Evolutionary conservation across 148 eudicot species (phyloP).

Genomic region (Simmondsia chinensis): DNA sequence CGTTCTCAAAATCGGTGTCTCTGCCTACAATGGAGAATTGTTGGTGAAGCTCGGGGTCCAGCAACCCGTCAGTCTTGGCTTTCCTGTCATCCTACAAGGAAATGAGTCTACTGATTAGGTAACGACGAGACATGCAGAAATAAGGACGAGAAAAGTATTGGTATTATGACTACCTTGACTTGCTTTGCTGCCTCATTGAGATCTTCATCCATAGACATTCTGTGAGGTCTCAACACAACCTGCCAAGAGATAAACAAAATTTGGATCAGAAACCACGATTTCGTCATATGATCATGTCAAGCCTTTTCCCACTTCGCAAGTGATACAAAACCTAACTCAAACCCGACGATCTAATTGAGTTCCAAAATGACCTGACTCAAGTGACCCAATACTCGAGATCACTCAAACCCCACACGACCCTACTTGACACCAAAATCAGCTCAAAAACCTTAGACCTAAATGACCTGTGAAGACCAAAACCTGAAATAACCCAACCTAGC

Average conservation of each 20-base stretch:
- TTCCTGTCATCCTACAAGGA: constrained; percentile 43
- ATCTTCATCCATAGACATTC: constrained; percentile 72
- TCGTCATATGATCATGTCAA: too few species aligned
- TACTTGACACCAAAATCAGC: too few species aligned
- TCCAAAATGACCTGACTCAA: too few species aligned
- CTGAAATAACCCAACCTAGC: too few species aligned
- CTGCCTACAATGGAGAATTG: constrained; percentile 49
- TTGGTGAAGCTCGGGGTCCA: constrained; percentile 48
- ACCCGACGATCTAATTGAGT: too few species aligned
- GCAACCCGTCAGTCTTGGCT: constrained; percentile 35
- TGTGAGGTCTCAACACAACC: constrained; percentile 65
- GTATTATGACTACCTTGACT: constrained; percentile 41
- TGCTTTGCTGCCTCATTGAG: constrained; percentile 54
- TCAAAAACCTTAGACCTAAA: too few species aligned
- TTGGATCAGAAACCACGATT: neutral
- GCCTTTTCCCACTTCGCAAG: too few species aligned
- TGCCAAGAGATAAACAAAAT: constrained; percentile 17
- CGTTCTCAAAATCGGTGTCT: constrained; percentile 54
- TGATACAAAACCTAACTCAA: too few species aligned
- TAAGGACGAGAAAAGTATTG: neutral
- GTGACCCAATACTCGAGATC: too few species aligned
- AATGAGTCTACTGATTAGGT: neutral
- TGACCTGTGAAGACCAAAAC: too few species aligned
- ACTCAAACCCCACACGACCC: too few species aligned
- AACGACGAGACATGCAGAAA: neutral